Base-by-base conservation (phyloP, 106 monocot genomes). In the Xerophyta viscosa region DNA sequence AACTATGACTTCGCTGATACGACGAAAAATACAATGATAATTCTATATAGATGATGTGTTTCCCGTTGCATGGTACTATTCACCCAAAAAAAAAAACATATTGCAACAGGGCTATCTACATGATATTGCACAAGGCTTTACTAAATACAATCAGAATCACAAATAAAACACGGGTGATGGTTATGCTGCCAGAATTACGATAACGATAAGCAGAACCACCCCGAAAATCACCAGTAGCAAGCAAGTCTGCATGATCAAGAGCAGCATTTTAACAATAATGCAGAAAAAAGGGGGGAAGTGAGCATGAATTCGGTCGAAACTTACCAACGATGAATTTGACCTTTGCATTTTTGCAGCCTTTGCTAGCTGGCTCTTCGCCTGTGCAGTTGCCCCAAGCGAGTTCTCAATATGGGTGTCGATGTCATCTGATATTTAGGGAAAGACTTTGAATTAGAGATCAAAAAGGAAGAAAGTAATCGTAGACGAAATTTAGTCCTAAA, bases 381-480 rank as follows among this genome's bases (percentile, higher is more conserved):
- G 77, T 27, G 56, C 31, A 9, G 81, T 82, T 15, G 81, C 78
- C 13, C 67, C 75, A 11, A 29, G 43, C n/a, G 84, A 78, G 60
- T 60, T 74, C 17, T 88, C 88, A 17, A 88, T 76, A 33, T 96
- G 62, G 45, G 78, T 62, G 17, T 73, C 72, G 3, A 96, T 76
- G 43, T 88, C 88, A 70, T 96, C 94, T 96, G 62, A n/a, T n/a
- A n/a, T n/a, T n/a, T 24, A 60, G n/a, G n/a, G n/a, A n/a, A n/a
- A n/a, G n/a, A n/a, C n/a, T n/a, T n/a, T n/a, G 13, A 39, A 39
- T 15, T 15, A 7, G 15, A 39, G 39, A 39, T 39, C 3, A 39
- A 39, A 39, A 10, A 39, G 15, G 15, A 10, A 39, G 6, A 39
- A 11, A 33, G n/a, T n/a, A 33, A 6, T 11, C 11, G 15, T 2